Evolutionary conservation across 768 basidiomycete species (phyloP), one percentile per base, ranked within the genome.

Genomic region (Peribolospora baueri): DNA sequence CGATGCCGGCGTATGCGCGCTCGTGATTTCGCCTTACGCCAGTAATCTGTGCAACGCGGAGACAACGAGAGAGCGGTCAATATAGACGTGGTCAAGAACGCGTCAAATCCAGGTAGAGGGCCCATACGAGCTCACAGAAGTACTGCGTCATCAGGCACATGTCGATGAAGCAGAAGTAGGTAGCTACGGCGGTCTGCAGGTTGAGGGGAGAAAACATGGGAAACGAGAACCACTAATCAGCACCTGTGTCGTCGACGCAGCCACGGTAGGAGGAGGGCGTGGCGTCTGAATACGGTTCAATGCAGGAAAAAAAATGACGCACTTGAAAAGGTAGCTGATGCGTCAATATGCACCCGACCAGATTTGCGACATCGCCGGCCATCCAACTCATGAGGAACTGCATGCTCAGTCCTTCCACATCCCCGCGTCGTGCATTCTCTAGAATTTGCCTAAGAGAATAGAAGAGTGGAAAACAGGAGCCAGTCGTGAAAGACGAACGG

Each of bases 241-340:
- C 37, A 6, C 13, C 9, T 37, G 46, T 1, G 51, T 5, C 7
- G 46, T n/a, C 7, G 37, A 56, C 40, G 46, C 14, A 2, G 52
- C 53, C 3, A 48, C 10, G 40, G 54, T 14, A 37, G 13, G 46
- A 50, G 39, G 6, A 37, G 42, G 5, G 39, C 36, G 39, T 14
- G n/a, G 25, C 13, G 38, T n/a, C 8, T 46, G 25, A 25, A 25
- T 25, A 25, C 25, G 25, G 14, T 49, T 41, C 51, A 41, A 46
- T 54, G 51, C 37, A 52, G 45, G 14, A 25, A 11, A 42, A 50
- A 56, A 43, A 9, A 0, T 13, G 5, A 63, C 75, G 61, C 66
- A 85, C 87, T 70, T 97, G 91, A 67, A 98, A 97, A 25, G 87
- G 86, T 11, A 93, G 74, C 65, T 97, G 93, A 62, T 81, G 75